These are phyloP conservation scores for Suhomyces vadensis DNA, from an alignment of 805 yeast genomes.

Conservation along the genomic window DNA sequence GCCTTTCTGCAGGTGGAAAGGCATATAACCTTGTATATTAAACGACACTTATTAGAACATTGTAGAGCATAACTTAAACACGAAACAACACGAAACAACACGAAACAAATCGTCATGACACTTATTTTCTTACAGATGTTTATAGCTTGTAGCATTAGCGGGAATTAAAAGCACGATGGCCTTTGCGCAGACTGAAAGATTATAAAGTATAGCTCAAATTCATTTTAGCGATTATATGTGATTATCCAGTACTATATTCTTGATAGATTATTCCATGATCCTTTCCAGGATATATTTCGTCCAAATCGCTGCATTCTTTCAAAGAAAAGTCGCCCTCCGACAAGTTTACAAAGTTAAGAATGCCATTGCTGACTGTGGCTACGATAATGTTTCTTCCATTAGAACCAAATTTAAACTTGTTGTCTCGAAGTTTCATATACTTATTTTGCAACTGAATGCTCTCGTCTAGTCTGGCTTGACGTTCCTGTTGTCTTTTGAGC, in stretches of 20 bases:
- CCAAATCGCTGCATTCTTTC: constrained; percentile 14
- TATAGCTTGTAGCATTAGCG: no score
- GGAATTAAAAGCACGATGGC: no score
- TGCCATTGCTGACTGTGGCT: constrained; percentile 77
- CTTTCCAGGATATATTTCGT: constrained; percentile 15
- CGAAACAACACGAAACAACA: no score
- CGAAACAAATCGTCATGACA: no score
- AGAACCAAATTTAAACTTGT: constrained; percentile 52
- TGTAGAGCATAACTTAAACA: no score
- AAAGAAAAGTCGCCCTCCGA: constrained; percentile 51
- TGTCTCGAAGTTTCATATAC: constrained; percentile 34
- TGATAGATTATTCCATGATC: constrained; percentile 21
- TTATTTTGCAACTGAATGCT: constrained; percentile 24
- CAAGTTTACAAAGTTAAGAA: constrained; percentile 63
- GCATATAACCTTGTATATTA: no score
- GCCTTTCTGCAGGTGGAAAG: no score
- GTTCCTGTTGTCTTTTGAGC: constrained; percentile 23
- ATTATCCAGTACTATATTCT: neutral
- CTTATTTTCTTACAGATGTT: no score
- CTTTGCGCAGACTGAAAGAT: no score
- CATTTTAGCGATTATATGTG: neutral
- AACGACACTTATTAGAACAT: no score
- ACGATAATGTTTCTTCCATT: constrained; percentile 48
- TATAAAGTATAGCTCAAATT: no score
- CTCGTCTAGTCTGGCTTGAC: constrained; percentile 27